Base-by-base conservation (phyloP, 2,329 filamentous ascomycete genomes). In the Hypoxylon sp. region DNA sequence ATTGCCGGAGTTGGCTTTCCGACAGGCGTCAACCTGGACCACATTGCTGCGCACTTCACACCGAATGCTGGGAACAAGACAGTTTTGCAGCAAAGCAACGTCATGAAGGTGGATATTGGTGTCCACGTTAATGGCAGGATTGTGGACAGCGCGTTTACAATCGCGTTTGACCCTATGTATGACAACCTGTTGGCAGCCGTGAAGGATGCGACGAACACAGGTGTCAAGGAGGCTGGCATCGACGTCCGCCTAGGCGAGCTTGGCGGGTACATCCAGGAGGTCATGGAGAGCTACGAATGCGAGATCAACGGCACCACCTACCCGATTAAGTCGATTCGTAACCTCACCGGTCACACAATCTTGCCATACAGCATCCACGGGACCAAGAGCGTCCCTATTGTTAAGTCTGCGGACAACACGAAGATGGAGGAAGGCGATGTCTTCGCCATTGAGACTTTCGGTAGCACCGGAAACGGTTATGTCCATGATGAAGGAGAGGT, bases 351-450 rank as follows among this genome's bases (percentile, higher is more conserved):
- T 8, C 94, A 97, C 82, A 95, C 92, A 71, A 97, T 97, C 75
- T 85, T 92, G 60, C 93, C 89, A 66, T 96, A 94, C 82, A 89
- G 89, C 77, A 97, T 97, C 73, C 94, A 97, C 80, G 93, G 94
- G 61, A 91, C 89, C 73, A 97, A 97, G 85, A 93, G 92, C 70
- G 93, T 97, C 53, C 95, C 94, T 0, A 97, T 97, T 74, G 93
- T 97, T 69, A 97, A 97, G 83, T 90, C 89, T 67, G 87, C 87
- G 67, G 93, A 97, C 75, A 89, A 90, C 77, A 96, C 93, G 54
- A 97, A 97, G 85, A 98, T 98, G 95, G 94, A 97, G 81, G 95
- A 97, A 80, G 93, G 93, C 42, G 94, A 98, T 76, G 90, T 93
- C 16, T 98, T 96, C 78, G 94, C 94, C 69, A 97, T 97, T 72